Evolutionary conservation across 2,329 filamentous ascomycete species (phyloP), one percentile per base, ranked within the genome.

Genomic region (Hortaea sp.): DNA sequence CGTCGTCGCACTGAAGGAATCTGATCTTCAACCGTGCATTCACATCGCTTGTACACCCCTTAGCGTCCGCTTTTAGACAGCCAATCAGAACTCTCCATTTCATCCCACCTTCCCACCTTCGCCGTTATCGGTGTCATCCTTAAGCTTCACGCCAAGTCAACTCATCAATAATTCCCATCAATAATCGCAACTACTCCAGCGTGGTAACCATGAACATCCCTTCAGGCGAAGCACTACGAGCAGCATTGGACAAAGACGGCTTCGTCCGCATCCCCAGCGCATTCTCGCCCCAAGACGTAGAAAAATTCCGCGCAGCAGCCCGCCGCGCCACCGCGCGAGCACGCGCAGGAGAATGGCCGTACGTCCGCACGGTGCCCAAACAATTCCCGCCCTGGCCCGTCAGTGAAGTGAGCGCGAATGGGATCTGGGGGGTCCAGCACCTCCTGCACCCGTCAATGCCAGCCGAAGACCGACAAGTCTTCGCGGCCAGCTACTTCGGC

Each of bases 371-470:
- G 0, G 77, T 92, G 2, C 85, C 85, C 45, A 94, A 94, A 66
- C 88, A 94, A 66, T 95, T 94, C 68, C 88, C 88, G 0, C 88
- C 88, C 0, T 94, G 88, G 88, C 72, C 71, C 27, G 39, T 45
- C n/a, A 70, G 72, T 42, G 55, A 61, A 11, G 52, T 52, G 12
- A 69, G 73, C 1, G 69, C 72, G 0, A 66, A 70, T 43, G 86
- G 86, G 13, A 94, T 94, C 65, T 94, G 88, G 88, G 88, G 87
- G 52, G 83, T 94, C 2, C 88, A 94, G 71, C 85, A 89, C 65
- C 75, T 94, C 5, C 73, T 94, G 58, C 82, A 89, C 64, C 87
- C 87, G 0, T 70, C 74, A 1, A 77, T 90, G 55, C 76, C 79
- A 0, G 75, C 77, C 45, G 73, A 77, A 49, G 48, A 51, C 29